Conservation (phyloP, 257 asterid genomes). For the Misopates orontium region DNA sequence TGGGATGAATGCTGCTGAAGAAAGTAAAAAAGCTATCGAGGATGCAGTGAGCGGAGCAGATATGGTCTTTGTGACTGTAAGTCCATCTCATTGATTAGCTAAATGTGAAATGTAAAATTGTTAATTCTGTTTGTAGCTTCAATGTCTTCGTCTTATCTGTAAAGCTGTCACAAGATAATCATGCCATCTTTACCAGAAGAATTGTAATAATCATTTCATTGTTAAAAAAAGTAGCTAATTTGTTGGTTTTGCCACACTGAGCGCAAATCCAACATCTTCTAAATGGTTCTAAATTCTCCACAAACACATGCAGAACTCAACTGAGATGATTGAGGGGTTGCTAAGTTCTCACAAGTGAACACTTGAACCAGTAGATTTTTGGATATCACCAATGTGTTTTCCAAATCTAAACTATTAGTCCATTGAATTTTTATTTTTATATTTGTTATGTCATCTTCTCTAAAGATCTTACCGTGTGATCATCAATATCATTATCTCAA, state of each 20-base stretch:
- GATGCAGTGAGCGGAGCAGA: conserved; percentile 69
- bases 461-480: neutral
- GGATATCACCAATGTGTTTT: neutral
- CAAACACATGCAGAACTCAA: neutral
- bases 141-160: conserved; percentile 3
- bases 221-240: too few relatives aligned
- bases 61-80: conserved; percentile 65
- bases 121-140: neutral
- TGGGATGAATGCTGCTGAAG: conserved; percentile 91
- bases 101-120: neutral
- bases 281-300: neutral
- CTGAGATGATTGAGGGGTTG: too few relatives aligned
- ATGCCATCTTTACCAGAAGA: too few relatives aligned
- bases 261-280: neutral
- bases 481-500: neutral
- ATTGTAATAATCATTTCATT: too few relatives aligned
- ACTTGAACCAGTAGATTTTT: neutral
- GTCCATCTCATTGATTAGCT: conserved; percentile 20
- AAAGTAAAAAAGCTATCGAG: conserved; percentile 78
- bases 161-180: neutral
- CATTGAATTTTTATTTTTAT: too few relatives aligned
- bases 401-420: too few relatives aligned
- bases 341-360: too few relatives aligned
- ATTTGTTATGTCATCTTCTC: neutral
- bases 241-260: too few relatives aligned